Evolutionary conservation across 306 rosid species (phyloP).

Genomic region (Casuarina equisetifolia): DNA sequence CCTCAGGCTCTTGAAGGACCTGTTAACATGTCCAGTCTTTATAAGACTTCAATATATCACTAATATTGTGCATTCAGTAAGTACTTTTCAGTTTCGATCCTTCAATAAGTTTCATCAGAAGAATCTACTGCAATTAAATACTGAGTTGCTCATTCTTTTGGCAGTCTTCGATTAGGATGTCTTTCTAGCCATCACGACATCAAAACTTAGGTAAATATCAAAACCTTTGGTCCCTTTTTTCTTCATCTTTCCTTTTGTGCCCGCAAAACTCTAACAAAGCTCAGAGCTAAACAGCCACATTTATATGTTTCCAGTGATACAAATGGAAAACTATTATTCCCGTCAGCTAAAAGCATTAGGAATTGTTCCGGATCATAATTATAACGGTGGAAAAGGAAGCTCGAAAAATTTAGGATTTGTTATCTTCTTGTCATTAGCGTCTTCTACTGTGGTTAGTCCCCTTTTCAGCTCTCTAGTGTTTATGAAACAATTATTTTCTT

Average conservation of each 20-base stretch:
- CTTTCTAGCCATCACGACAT: background rate
- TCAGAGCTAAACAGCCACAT: background rate
- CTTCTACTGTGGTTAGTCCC: background rate
- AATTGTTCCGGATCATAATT: background rate
- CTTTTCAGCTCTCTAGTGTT: background rate
- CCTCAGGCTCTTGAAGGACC: slow-evolving; percentile 91
- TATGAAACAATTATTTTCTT: background rate
- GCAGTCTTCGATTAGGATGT: background rate
- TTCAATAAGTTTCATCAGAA: background rate
- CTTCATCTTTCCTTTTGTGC: background rate
- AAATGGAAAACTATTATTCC: background rate
- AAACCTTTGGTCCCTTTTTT: background rate
- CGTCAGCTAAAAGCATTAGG: background rate
- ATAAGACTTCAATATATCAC: background rate
- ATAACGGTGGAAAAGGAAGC: background rate
- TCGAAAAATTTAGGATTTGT: background rate
- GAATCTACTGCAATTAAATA: background rate
- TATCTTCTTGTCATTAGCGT: background rate
- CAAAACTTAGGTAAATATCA: background rate
- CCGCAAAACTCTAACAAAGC: background rate
- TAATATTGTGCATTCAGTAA: background rate
- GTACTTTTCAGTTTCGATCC: background rate
- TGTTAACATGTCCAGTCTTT: slow-evolving; percentile 15
- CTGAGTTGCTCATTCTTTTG: background rate
- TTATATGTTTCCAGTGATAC: background rate